These are phyloP conservation scores for Sclerotinia minor DNA, from an alignment of 2,329 filamentous ascomycete genomes.

Conservation along the genomic window DNA sequence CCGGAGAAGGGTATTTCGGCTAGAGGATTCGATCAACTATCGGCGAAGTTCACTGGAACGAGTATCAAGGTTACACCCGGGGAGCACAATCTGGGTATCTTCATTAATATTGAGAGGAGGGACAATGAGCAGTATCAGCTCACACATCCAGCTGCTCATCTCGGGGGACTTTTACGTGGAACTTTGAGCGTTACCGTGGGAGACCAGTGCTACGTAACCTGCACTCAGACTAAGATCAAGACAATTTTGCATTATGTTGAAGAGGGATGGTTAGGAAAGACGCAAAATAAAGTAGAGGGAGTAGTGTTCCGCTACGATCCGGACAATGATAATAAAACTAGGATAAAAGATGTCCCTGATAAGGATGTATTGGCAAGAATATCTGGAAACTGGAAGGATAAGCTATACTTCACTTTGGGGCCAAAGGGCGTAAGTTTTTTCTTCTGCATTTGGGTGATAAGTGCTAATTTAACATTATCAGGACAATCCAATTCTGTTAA, in stretches of 20 bases:
- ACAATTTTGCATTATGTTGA: slow-evolving; percentile 90
- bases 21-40: slow-evolving; percentile 91
- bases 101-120: slow-evolving; percentile 78
- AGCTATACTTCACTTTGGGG: slow-evolving; percentile 61
- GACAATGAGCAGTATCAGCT: slow-evolving; percentile 91
- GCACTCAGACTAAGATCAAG: slow-evolving; percentile 87
- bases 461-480: slow-evolving; percentile 44
- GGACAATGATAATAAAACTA: slow-evolving; percentile 75
- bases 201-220: slow-evolving; percentile 85
- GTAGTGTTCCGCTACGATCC: slow-evolving; percentile 90
- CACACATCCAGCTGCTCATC: slow-evolving; percentile 88
- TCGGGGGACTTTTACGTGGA: slow-evolving; percentile 84
- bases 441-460: slow-evolving; percentile 34
- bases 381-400: slow-evolving; percentile 82
- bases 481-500: slow-evolving; percentile 67
- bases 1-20: slow-evolving; percentile 87
- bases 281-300: slow-evolving; percentile 88
- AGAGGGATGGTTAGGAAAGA: slow-evolving; percentile 89
- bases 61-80: slow-evolving; percentile 89
- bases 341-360: slow-evolving; percentile 83
- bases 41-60: slow-evolving; percentile 96
- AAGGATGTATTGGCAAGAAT: slow-evolving; percentile 80
- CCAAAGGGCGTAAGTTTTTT: slow-evolving; percentile 55
- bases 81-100: slow-evolving; percentile 93
- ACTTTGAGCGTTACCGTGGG: slow-evolving; percentile 88